Base-by-base conservation (phyloP, 2,329 filamentous ascomycete species). In the Talaromyces rugulosus region DNA sequence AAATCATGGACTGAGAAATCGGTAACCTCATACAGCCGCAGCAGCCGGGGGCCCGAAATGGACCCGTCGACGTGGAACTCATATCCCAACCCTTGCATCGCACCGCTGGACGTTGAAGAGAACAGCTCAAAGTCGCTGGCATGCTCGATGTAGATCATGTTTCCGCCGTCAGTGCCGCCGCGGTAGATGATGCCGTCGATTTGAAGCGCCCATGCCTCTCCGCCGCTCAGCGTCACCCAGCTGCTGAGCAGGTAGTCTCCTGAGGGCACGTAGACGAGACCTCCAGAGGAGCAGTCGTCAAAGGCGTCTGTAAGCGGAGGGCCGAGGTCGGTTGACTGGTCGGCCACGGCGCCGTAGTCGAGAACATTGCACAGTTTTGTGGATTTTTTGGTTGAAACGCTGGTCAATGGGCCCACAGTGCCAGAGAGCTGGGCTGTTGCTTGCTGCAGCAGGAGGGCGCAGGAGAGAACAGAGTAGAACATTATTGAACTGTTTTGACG, bases 101-200 rank as follows among this genome's bases (percentile, higher is more conserved):
- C 82, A 60, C 82, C 83, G 62, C 77, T 75, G 14, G 80, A 81
- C 4, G 77, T 83, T 50, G 77, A 80, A 50, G 80, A 83, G 70
- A 83, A 84, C 61, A 85, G 65, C 66, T 85, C 83, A 58, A 85
- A 83, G 66, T 85, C 81, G 59, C 71, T 75, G 8, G 76, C 75
- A 63, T 82, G 78, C 64, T 81, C 74, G 59, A 84, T 76, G 63
- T 79, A 76, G 64, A 85, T 78, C 82, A 85, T 85, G 64, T 84
- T 84, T 2, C 82, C 82, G 6, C 70, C 78, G 5, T 68, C 78
- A 5, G 76, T 80, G 6, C 82, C 80, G n/a, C 77, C 81, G 1
- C 83, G 78, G 67, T 81, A 81, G 62, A 85, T 82, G 31, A 75
- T 77, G 23, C 83, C 83, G 67, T 85, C 83, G 44, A 84, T 73